Base-by-base conservation (phyloP, 1,139 yeast species). In the Geotrichum candidum region DNA sequence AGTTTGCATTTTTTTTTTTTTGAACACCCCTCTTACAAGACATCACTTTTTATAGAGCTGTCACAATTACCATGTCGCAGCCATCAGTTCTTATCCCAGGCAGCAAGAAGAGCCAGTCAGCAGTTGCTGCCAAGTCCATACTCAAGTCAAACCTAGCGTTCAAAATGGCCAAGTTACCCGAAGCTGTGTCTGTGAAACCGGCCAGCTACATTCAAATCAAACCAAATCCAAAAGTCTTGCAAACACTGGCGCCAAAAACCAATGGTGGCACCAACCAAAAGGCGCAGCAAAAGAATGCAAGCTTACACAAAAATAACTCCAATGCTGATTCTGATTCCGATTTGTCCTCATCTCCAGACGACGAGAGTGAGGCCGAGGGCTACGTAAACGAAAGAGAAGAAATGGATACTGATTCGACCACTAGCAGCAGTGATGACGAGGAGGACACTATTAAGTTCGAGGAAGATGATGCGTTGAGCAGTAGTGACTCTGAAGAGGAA, bases 141-240 rank as follows among this genome's bases (percentile, higher is more conserved):
- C 52, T 58, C n/a, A 58, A 58, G 25, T 35, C 54, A 15, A 58
- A 51, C 35, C 45, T 60, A 46, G 56, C 53, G n/a, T 60, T 60
- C 48, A 55, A 55, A 31, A 78, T 83, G 15, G 88, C 86, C 4
- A 73, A 71, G 60, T 70, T 69, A 51, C 78, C 80, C 1, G 82
- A 78, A 66, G 69, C 74, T n/a, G 74, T 73, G 41, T 70, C 76
- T 9, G 67, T 70, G 51, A 69, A 66, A 33, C 68, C 70, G 1
- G 61, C 61, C 15, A 54, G 60, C 15, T 63, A 60, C 52, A 58
- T 63, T 62, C 65, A 67, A 50, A 59, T 62, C 55, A 68, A 66
- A 57, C 66, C 68, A 25, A 63, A 66, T 67, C 46, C 57, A 29
- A 31, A 59, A 7, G n/a, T 54, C 18, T n/a, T 25, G 11, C 46